Evolutionary conservation across 192 early-diverging fungal genomes (phyloP).

Genomic region (Gonapodya prolifera): DNA sequence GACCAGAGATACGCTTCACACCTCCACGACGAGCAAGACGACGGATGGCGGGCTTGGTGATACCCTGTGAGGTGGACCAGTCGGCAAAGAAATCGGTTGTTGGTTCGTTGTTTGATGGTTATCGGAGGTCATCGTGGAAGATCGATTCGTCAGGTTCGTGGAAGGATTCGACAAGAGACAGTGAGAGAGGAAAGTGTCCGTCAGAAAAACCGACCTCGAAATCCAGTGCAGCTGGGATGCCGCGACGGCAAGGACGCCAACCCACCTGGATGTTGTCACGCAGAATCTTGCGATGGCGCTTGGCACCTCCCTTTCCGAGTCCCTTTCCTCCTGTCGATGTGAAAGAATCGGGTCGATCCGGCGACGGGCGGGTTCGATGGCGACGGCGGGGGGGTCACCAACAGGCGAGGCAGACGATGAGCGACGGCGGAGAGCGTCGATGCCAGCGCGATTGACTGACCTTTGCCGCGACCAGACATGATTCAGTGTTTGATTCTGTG

Average conservation of each 20-base stretch:
- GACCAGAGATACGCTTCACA: not conserved
- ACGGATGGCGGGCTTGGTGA: slow-evolving; percentile 97
- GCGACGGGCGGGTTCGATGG: not conserved
- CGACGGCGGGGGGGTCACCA: not conserved
- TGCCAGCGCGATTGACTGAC: slow-evolving; percentile 35
- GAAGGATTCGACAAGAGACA: slow-evolving; percentile 4
- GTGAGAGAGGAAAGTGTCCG: not conserved
- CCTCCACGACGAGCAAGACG: slow-evolving; percentile 93
- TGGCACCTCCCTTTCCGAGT: slow-evolving; percentile 98
- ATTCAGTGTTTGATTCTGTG: slow-evolving; percentile 13
- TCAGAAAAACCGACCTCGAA: not conserved
- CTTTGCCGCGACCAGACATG: slow-evolving; percentile 98
- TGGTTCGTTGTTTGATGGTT: not conserved
- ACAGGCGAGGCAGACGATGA: not conserved
- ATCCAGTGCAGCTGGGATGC: not conserved
- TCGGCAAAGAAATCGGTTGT: not conserved
- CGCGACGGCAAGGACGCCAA: not conserved
- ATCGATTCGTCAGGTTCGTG: slow-evolving; percentile 13
- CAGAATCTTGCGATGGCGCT: slow-evolving; percentile 99
- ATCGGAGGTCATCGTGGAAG: slow-evolving; percentile 18
- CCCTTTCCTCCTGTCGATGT: slow-evolving; percentile 15
- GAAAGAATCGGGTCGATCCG: too few relatives aligned
- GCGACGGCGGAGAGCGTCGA: not conserved
- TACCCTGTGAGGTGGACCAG: slow-evolving; percentile 40
- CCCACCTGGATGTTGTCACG: slow-evolving; percentile 90